phyloP scores from a whole-genome alignment of 257 asterid species.

The Gardenia jasminoides region DNA sequence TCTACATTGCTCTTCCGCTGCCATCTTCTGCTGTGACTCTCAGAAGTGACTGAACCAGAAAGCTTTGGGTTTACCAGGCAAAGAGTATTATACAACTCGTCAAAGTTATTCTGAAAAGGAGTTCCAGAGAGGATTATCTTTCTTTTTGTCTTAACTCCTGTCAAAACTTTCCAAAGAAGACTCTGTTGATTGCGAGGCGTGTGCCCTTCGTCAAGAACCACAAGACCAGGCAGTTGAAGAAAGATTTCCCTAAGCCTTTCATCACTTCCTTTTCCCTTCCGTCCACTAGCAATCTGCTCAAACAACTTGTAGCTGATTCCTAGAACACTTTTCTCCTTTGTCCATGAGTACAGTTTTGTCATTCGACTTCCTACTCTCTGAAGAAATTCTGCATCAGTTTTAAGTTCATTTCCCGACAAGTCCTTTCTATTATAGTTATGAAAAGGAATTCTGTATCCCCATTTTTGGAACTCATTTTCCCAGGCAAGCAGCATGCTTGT shows the following conservation, averaged over 20 bases:
- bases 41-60: slow-evolving; percentile 13
- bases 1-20: slow-evolving; percentile 9
- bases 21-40: slow-evolving; percentile 2
- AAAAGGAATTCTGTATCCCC: slow-evolving; percentile 49
- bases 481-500: slow-evolving; percentile 67
- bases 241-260: slow-evolving; percentile 40
- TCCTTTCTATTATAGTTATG: slow-evolving; percentile 54
- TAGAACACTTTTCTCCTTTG: slow-evolving; percentile 43
- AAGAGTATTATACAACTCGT: slow-evolving; percentile 65
- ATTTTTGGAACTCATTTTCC: slow-evolving; percentile 61
- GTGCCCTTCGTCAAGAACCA: slow-evolving; percentile 85
- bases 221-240: slow-evolving; percentile 53
- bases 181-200: slow-evolving; percentile 64
- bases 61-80: slow-evolving; percentile 60
- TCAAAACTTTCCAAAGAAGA: slow-evolving; percentile 52
- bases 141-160: slow-evolving; percentile 45
- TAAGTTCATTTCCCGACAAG: slow-evolving; percentile 35
- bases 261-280: slow-evolving; percentile 10
- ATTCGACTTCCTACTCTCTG: slow-evolving; percentile 28
- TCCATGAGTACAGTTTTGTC: slow-evolving; percentile 57
- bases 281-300: slow-evolving; percentile 43
- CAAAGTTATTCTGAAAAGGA: slow-evolving; percentile 72
- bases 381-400: slow-evolving; percentile 12
- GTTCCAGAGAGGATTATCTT: slow-evolving; percentile 80
- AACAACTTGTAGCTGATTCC: slow-evolving; percentile 59